Evolutionary conservation across 1,284 basidiomycete species (phyloP).

Genomic region (Leccinum insolens): DNA sequence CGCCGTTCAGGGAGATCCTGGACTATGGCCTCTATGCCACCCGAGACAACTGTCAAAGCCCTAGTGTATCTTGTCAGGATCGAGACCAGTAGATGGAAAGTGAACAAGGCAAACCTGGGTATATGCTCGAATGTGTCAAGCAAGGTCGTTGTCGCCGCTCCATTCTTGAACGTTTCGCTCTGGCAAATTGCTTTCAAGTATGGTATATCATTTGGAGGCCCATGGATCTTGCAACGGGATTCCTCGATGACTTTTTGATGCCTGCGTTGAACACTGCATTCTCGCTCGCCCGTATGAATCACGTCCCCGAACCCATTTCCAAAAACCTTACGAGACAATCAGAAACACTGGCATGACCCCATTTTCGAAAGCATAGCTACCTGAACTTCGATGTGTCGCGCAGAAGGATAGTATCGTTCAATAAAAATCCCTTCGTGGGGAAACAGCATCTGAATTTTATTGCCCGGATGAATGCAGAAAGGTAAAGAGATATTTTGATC

Average conservation of each 20-base stretch:
- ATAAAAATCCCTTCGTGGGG: slow-evolving; percentile 59
- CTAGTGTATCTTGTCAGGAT: slow-evolving; percentile 32
- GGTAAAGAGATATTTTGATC: not conserved
- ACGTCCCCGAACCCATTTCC: slow-evolving; percentile 63
- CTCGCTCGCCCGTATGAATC: slow-evolving; percentile 71
- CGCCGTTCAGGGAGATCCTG: slow-evolving; percentile 68
- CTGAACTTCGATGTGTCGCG: slow-evolving; percentile 71
- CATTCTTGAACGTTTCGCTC: slow-evolving; percentile 45
- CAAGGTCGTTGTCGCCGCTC: slow-evolving; percentile 58
- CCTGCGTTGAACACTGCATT: slow-evolving; percentile 71
- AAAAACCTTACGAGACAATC: slow-evolving; percentile 48
- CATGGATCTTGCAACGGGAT: slow-evolving; percentile 49
- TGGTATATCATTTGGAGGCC: slow-evolving; percentile 59
- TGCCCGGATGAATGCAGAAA: slow-evolving; percentile 1
- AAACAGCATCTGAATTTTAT: slow-evolving; percentile 47
- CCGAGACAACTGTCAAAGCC: slow-evolving; percentile 57
- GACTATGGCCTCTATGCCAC: slow-evolving; percentile 62
- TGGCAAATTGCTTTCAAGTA: slow-evolving; percentile 51
- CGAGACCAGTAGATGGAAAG: not conserved
- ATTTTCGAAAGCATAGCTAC: slow-evolving; percentile 30
- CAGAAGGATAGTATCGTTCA: slow-evolving; percentile 59
- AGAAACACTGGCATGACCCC: not conserved
- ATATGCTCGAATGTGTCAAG: slow-evolving; percentile 49
- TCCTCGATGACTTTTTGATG: slow-evolving; percentile 81
- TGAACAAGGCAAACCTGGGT: slow-evolving; percentile 39